A percentile compares a stretch with the other conserved stretches of the same genome.
These are phyloP conservation scores for Chlorella sorokiniana DNA, from an alignment of 139 green algal genomes.

Conservation along the genomic window DNA sequence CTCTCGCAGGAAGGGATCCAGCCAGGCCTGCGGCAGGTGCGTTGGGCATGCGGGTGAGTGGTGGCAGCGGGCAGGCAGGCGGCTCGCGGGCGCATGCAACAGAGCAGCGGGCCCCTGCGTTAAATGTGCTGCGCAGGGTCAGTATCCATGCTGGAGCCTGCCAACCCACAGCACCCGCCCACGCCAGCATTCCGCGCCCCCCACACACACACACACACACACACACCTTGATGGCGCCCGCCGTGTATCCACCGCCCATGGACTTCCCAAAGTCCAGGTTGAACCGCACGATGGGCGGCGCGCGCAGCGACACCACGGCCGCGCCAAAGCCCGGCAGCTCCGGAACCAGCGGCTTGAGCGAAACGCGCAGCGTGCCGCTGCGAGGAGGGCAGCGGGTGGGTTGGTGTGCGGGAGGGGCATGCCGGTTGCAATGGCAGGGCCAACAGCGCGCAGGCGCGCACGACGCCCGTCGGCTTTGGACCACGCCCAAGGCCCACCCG, in stretches of 20 bases:
- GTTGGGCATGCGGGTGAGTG: not conserved
- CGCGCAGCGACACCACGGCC: slow-evolving; percentile 47
- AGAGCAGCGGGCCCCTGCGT: not conserved
- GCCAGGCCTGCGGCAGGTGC: slow-evolving; percentile 38
- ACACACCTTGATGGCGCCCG: slow-evolving; percentile 41
- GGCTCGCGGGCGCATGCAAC: no score
- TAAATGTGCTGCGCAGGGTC: no score
- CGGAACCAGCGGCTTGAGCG: slow-evolving; percentile 34
- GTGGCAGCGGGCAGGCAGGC: not conserved
- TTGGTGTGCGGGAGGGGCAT: not conserved
- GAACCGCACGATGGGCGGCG: slow-evolving; percentile 50
- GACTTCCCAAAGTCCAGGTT: slow-evolving; percentile 63
- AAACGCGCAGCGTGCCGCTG: slow-evolving; percentile 29
- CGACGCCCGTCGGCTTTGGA: no score
- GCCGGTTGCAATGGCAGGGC: not conserved
- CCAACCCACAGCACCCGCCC: not conserved
- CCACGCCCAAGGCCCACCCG: no score
- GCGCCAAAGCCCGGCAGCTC: slow-evolving; percentile 84
- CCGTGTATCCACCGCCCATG: slow-evolving; percentile 47
- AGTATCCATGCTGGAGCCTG: not conserved
- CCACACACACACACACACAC: not conserved
- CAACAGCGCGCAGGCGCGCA: no score
- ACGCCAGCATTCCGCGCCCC: not conserved
- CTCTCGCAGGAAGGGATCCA: slow-evolving; percentile 64
- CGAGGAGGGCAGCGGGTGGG: not conserved